phyloP scores from a whole-genome alignment of 768 basidiomycete species.

The Boletellus ananas region DNA sequence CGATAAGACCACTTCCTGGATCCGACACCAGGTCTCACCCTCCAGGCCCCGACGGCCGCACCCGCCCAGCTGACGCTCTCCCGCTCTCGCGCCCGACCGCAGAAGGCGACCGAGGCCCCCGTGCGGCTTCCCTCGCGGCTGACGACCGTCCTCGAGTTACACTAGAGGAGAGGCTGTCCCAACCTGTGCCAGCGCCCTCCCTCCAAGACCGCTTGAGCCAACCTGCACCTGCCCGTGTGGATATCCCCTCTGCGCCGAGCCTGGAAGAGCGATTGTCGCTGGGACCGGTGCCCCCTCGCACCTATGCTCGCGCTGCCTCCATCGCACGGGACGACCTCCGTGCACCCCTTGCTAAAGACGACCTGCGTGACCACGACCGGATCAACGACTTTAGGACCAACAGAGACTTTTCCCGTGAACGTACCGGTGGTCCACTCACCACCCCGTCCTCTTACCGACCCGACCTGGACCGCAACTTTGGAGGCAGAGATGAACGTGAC shows the following conservation, averaged over 20 bases:
- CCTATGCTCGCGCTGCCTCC: slow-evolving; percentile 23
- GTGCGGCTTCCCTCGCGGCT: slow-evolving; percentile 12
- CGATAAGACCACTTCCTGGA: slow-evolving; percentile 27
- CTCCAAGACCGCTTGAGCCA: slow-evolving; percentile 39
- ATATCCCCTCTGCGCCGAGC: slow-evolving; percentile 29
- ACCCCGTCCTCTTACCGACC: slow-evolving; percentile 35
- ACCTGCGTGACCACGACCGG: slow-evolving; percentile 28
- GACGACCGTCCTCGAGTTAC: slow-evolving; percentile 28
- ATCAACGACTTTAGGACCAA: slow-evolving; percentile 21
- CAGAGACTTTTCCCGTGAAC: slow-evolving; percentile 36
- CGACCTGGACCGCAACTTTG: slow-evolving; percentile 34
- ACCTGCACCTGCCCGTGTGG: slow-evolving; percentile 24
- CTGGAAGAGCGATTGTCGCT: slow-evolving; percentile 42
- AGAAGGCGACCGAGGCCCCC: slow-evolving; percentile 29
- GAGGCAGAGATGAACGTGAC: slow-evolving; percentile 31
- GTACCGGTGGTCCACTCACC: slow-evolving; percentile 18
- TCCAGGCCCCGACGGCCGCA: slow-evolving; percentile 20
- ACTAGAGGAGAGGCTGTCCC: slow-evolving; percentile 40
- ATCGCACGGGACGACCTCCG: slow-evolving; percentile 35
- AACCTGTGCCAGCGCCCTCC: slow-evolving; percentile 30
- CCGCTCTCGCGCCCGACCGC: slow-evolving; percentile 12
- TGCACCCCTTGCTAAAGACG: slow-evolving; percentile 27
- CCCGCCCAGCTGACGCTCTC: slow-evolving; percentile 18
- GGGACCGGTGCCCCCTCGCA: slow-evolving; percentile 25
- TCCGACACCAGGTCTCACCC: slow-evolving; percentile 14